Evolutionary conservation across 176 grass and related monocot species (phyloP).

Genomic region (Triticum monococcum): DNA sequence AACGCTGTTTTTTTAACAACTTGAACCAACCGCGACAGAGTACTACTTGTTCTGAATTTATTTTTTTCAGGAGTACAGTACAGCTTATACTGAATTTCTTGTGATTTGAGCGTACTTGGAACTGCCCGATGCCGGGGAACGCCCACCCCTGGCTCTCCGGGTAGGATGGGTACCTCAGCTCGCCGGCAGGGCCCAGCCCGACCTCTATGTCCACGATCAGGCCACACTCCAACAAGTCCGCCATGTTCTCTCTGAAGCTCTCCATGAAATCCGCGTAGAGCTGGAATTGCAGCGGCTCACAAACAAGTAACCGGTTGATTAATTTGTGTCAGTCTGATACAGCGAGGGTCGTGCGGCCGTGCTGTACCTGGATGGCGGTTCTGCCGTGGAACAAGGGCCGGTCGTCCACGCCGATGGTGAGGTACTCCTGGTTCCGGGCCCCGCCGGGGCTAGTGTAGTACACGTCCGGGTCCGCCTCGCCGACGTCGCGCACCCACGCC

Average conservation of each 20-base stretch:
- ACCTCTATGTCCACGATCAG: slow-evolving; percentile 80
- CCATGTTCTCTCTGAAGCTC: slow-evolving; percentile 88
- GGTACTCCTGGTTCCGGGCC: slow-evolving; percentile 59
- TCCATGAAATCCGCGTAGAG: slow-evolving; percentile 76
- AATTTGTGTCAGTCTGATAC: not conserved
- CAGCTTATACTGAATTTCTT: not conserved
- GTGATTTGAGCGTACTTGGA: slow-evolving; percentile 39
- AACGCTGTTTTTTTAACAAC: not conserved
- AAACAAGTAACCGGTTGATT: not conserved
- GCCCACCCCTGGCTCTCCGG: slow-evolving; percentile 58
- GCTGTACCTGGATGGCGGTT: slow-evolving; percentile 55
- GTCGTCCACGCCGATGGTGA: slow-evolving; percentile 61
- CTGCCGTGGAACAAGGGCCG: slow-evolving; percentile 57
- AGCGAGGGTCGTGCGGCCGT: not conserved
- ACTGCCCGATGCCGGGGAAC: slow-evolving; percentile 83
- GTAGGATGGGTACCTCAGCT: slow-evolving; percentile 83
- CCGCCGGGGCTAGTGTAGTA: slow-evolving; percentile 53
- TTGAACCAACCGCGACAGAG: not conserved
- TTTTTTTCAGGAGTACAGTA: too few relatives aligned
- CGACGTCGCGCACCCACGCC: slow-evolving; percentile 43
- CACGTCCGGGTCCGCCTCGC: slow-evolving; percentile 41
- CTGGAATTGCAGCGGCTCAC: slow-evolving; percentile 15
- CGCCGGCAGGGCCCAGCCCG: slow-evolving; percentile 73
- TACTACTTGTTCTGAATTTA: not conserved
- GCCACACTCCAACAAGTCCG: slow-evolving; percentile 57